Base-by-base conservation (phyloP, 2,329 filamentous ascomycete genomes). In the Daldinia sp. region DNA sequence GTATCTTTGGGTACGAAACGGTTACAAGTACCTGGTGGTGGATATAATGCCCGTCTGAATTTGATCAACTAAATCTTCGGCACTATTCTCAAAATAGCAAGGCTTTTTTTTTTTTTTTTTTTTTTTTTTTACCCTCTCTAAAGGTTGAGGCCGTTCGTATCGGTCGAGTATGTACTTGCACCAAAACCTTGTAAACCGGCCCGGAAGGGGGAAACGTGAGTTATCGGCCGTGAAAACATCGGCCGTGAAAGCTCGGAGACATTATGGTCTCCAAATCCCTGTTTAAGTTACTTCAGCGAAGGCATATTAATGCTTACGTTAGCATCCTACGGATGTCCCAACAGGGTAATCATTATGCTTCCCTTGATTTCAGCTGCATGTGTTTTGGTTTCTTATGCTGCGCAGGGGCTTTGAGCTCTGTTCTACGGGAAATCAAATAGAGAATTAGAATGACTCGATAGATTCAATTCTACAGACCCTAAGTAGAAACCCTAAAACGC, bases 401-500 rank as follows among this genome's bases (percentile, higher is more conserved):
- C 11, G 13, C 37, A 52, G 15, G 10, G 53, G 21, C 27, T 39
- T 35, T 23, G 10, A 56, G 21, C 27, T 39, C 41, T 9, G 17
- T 21, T 17, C 17, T 19, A 41, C 30, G 10, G 34, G 27, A 51
- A 37, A 29, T 19, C 27, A 50, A 53, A 30, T 15, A 45, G 30
- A 32, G 55, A 37, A 51, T 54, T 35, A 58, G 52, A 57, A 63
- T 48, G 56, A 63, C 41, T 64, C 53, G 34, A 49, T 67, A 50
- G 61, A 64, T 59, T 61, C 52, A 52, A 23, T 29, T 70, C 66
- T 70, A 70, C 67, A 65, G 64, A 69, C 64, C 64, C 64, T 59
- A 58, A 65, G 39, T 45, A 45, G 63, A 64, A 72, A 66, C 53
- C 59, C 67, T 62, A 67, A 64, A 72, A 69, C 73, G 70, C 73